These are phyloP conservation scores for Kentomonas sorsogonicus DNA, from an alignment of 208 protist species.

Conservation along the genomic window DNA sequence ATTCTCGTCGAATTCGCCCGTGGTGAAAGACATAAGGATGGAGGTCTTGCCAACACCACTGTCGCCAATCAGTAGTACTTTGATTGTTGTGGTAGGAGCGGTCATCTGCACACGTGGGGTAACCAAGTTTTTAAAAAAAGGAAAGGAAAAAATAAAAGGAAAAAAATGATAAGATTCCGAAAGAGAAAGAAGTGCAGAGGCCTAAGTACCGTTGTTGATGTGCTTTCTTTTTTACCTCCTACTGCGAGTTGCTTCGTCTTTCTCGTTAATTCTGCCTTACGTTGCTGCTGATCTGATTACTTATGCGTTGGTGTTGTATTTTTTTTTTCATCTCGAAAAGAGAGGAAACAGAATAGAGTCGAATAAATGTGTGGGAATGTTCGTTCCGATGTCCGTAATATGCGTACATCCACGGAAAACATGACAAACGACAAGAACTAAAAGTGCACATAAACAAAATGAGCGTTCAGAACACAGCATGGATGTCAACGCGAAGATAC, in stretches of 20 bases:
- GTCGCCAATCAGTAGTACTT: conserved; percentile 77
- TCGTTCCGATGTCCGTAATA: too few relatives aligned
- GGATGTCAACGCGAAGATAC: too few relatives aligned
- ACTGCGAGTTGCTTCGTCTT: too few relatives aligned
- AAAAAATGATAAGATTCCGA: not conserved
- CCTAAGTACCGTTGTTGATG: not conserved
- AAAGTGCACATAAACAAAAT: too few relatives aligned
- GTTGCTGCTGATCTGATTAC: too few relatives aligned
- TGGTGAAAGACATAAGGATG: conserved; percentile 75
- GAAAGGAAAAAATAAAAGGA: not conserved
- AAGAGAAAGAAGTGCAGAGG: not conserved
- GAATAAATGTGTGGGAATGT: too few relatives aligned
- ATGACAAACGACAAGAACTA: too few relatives aligned
- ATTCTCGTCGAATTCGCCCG: conserved; percentile 51
- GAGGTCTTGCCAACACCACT: conserved; percentile 80
- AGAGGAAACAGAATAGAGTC: not conserved
- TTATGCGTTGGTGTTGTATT: not conserved
- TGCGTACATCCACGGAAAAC: too few relatives aligned
- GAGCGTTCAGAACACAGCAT: too few relatives aligned
- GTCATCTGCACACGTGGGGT: conserved; percentile 11
- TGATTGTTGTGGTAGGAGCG: conserved; percentile 52
- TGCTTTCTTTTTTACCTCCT: not conserved
- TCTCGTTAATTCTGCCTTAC: too few relatives aligned
- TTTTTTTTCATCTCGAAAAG: not conserved
- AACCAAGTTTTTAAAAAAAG: conserved; percentile 1